Conservation (phyloP, 495 filamentous ascomycete species). For the Hyaloscypha finlandica region DNA sequence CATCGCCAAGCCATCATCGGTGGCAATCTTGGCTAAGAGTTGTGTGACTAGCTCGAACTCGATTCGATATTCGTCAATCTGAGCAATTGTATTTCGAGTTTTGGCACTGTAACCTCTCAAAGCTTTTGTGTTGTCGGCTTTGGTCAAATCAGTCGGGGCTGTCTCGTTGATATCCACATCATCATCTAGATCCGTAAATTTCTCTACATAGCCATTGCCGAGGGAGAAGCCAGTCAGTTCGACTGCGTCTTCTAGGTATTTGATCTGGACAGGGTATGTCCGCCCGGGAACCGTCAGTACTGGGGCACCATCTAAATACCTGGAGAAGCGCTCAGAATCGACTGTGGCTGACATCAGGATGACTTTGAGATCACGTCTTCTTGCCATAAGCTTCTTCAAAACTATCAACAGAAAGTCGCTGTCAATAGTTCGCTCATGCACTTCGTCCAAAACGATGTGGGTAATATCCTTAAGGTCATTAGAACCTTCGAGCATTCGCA, state of each 20-base stretch:
- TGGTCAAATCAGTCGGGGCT: conserved; percentile 41
- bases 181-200: conserved; percentile 55
- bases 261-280: conserved; percentile 86
- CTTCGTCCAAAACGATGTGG: conserved; percentile 91
- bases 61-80: conserved; percentile 84
- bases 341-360: conserved; percentile 97
- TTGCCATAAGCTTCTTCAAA: conserved; percentile 73
- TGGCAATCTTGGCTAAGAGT: conserved; percentile 72
- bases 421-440: conserved; percentile 93
- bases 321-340: conserved; percentile 86
- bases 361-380: conserved; percentile 51
- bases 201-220: conserved; percentile 46
- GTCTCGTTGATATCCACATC: conserved; percentile 53
- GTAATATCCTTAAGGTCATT: conserved; percentile 84
- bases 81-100: conserved; percentile 70
- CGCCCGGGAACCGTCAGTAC: conserved; percentile 87
- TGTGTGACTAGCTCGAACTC: conserved; percentile 79
- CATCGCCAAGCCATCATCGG: conserved; percentile 57
- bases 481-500: conserved; percentile 92
- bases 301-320: conserved; percentile 81
- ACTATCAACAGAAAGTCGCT: conserved; percentile 93
- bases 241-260: conserved; percentile 89
- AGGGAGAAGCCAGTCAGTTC: conserved; percentile 74
- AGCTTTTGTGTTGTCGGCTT: conserved; percentile 35
- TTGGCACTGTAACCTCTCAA: conserved; percentile 72